These are phyloP conservation scores for Colletotrichum endophyticum DNA, from an alignment of 2,329 filamentous ascomycete genomes.

Conservation along the genomic window DNA sequence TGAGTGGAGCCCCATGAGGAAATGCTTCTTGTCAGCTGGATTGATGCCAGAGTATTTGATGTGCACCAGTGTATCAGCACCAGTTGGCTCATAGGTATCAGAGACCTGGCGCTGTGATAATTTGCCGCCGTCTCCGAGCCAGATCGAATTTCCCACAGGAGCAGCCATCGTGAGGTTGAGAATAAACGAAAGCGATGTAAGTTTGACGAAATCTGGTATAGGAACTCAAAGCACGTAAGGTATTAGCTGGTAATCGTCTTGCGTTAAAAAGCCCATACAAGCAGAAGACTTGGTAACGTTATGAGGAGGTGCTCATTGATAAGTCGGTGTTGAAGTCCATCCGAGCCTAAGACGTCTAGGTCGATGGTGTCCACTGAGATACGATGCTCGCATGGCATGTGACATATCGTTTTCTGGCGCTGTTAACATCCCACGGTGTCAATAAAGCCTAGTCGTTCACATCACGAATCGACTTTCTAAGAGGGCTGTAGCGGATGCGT, in stretches of 20 bases:
- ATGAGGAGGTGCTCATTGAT: background rate
- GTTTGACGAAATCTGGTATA: background rate
- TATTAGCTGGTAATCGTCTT: no score
- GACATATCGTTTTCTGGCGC: background rate
- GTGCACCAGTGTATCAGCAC: background rate
- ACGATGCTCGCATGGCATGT: background rate
- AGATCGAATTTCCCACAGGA: background rate
- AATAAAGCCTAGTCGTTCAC: background rate
- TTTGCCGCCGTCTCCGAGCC: background rate
- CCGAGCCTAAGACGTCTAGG: background rate
- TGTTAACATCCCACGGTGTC: rapidly evolving
- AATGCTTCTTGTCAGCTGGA: background rate
- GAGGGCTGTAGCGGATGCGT: no score
- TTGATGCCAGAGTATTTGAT: background rate
- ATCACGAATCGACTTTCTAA: no score
- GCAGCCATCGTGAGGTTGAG: background rate
- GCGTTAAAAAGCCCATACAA: no score
- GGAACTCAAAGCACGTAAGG: no score
- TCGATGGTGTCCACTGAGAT: background rate
- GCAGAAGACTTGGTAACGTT: background rate
- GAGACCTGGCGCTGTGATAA: background rate
- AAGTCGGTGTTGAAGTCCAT: background rate
- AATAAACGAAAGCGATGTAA: rapidly evolving
- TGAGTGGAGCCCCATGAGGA: background rate
- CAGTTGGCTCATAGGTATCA: background rate